Base-by-base conservation (phyloP, 2,329 filamentous ascomycete genomes). In the Colletotrichum sp. region DNA sequence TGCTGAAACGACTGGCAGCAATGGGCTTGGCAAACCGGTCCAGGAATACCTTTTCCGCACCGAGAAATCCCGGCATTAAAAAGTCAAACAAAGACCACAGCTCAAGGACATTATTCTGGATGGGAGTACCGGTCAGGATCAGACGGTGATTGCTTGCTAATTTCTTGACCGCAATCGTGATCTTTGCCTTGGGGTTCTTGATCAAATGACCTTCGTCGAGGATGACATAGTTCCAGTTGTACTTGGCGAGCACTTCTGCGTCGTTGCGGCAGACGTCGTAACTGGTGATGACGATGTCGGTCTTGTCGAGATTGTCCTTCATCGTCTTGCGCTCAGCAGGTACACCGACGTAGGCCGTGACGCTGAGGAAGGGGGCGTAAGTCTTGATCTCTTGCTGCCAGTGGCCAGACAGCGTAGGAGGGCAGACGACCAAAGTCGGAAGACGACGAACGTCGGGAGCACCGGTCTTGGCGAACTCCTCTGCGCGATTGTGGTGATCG, bases 11-110 rank as follows among this genome's bases (percentile, higher is more conserved):
- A 80, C 95, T 98, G 6, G 96, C 96, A 2, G 96, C 95, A 78
- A 98, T 98, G 2, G 96, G 96, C 84, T 98, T 98, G 11, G 96
- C 95, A 78, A 98, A 98, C 5, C 96, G 92, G 82, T 98, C 96
- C 77, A 97, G 88, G 85, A 98, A 98, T n/a, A 98, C 95, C 85
- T 97, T 98, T 75, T 92, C 95, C 0, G 96, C 95, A 36, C 97
- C 97, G 9, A 99, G 88, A 87, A 99, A 99, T 3, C 97, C 97
- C 5, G 97, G 97, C 97, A 99, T 99, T 74, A 99, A 88, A 86
- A 99, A 99, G 84, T 99, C 97, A 81, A 99, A 99, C 6, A 99
- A 88, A 1, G 96, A 98, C 96, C 96, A 99, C 6, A 99, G 88
- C 82, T 99, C 96, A 63, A 99, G 86, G 3, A 99, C 96, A 77